A percentile compares a stretch with the other conserved stretches of the same genome.
Conservation (phyloP, 176 grass and related monocot genomes). For the Echinochloa phyllopogon region DNA sequence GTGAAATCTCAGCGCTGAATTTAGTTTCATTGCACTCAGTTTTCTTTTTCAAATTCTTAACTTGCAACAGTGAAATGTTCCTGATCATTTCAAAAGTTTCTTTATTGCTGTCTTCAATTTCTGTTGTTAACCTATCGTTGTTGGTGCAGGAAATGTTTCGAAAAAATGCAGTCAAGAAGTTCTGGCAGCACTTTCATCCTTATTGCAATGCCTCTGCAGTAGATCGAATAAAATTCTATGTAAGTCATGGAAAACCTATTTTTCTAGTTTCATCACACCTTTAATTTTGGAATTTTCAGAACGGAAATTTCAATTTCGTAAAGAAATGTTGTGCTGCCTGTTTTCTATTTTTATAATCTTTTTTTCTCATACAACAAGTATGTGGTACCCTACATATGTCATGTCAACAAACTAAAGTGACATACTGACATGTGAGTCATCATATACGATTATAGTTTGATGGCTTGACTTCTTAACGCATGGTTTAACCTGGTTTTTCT, state of each 20-base stretch:
- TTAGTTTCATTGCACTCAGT: neutral
- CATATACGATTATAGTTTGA: constrained; percentile 2
- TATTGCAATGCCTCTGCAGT: constrained; percentile 55
- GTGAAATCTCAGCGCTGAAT: neutral
- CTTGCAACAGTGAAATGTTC: constrained; percentile 1
- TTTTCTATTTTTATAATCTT: constrained; percentile 3
- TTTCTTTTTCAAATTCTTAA: neutral
- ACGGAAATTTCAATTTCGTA: constrained; percentile 8
- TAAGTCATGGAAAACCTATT: constrained; percentile 45
- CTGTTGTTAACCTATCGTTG: constrained; percentile 5
- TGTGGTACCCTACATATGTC: constrained; percentile 17
- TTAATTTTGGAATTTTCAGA: neutral
- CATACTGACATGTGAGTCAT: too few relatives aligned
- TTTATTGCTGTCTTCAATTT: constrained; percentile 7
- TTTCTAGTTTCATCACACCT: constrained; percentile 9
- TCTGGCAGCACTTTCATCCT: constrained; percentile 88
- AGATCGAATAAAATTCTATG: constrained; percentile 65
- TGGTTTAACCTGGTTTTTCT: constrained; percentile 12
- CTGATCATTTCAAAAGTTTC: neutral
- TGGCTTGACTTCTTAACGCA: neutral
- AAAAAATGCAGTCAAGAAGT: constrained; percentile 70
- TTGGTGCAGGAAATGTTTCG: constrained; percentile 78
- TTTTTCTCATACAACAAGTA: neutral
- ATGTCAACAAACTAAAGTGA: constrained; percentile 6
- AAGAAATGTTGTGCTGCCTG: neutral